Base-by-base conservation (phyloP, 1,284 basidiomycete species). In the Bjerkandera adusta region DNA sequence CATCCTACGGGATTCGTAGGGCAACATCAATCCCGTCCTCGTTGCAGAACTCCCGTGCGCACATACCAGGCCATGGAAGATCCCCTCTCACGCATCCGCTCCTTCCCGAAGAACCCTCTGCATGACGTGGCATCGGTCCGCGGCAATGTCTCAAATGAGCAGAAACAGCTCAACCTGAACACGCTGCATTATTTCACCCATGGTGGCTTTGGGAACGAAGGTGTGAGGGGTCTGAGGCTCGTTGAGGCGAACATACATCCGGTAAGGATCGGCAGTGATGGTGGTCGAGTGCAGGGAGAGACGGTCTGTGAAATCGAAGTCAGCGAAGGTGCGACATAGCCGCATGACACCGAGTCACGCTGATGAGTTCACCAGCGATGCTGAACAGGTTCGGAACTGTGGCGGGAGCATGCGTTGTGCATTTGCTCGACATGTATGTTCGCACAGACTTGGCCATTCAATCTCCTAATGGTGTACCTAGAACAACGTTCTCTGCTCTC, bases 381-480 rank as follows among this genome's bases (percentile, higher is more conserved):
- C 53, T 63, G 12, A 63, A 63, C 39, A 55, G 58, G 6, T 57
- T 60, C 32, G 49, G 40, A 16, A 36, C 52, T 5, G 43, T 65
- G 4, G 48, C 61, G 1, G 63, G 63, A 1, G 52, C 53, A 1
- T 62, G 58, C 35, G 53, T 55, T 5, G 49, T 48, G 16, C 56
- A 55, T 37, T 36, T 63, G 25, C 29, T 65, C 15, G 63, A 65
- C 38, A 44, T 60, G 63, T 65, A 48, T 41, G 63, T 51, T 4
- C 20, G 8, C 10, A 34, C 12, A 7, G 39, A 33, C 11, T 18
- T 15, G 4, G 10, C 13, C 41, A 15, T 32, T 12, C 3, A 24
- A 11, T 36, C 11, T 7, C 6, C 20, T 13, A 4, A 15, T 10
- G 16, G 12, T 27, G 26, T 29, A 27, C 2, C 8, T 16, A 62